Base-by-base conservation (phyloP, 768 basidiomycete species). In the Leccinum disarticulatum region DNA sequence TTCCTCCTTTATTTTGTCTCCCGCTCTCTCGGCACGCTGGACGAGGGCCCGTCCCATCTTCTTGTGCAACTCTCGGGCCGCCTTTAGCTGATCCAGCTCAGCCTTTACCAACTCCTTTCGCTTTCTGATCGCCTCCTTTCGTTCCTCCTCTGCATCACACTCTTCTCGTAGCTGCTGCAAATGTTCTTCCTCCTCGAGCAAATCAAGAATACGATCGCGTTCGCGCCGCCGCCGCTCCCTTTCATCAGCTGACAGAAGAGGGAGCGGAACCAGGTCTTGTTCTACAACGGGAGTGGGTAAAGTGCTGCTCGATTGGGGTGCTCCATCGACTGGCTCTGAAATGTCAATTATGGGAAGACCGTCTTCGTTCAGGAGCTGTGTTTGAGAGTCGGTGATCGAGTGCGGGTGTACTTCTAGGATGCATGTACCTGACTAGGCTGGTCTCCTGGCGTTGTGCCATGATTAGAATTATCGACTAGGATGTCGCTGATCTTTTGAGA, bases 281-380 rank as follows among this genome's bases (percentile, higher is more conserved):
- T 85, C 82, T 25, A 79, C 76, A 28, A 54, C 36, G 3, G 67
- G 55, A 31, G 67, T 48, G 10, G 64, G 56, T 1, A 64, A 54
- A 22, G 55, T 55, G 17, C 64, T 63, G n/a, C 64, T 63, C 28
- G 59, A 54, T 30, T 67, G 73, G 22, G 64, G 50, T n/a, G 52
- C 50, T 3, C 65, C 68, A 15, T 73, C 53, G 4, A 80, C 66
- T 46, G 84, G 84, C 67, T 93, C 91, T 31, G 80, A 81, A 58
- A 93, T 87, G 38, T 93, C 91, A 60, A 91, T 78, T 61, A 93
- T 87, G 11, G 90, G 90, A 41, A 90, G 81, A 3, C 89, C 90
- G 52, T 93, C 90, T 66, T 91, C 88, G 66, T 88, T 89, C 43
- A 87, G 65, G 55, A 87, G 77, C 90, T 91, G 60, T 7, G 66